phyloP scores from a whole-genome alignment of 2,329 filamentous ascomycete genomes.

The Colletotrichum kahawae region DNA sequence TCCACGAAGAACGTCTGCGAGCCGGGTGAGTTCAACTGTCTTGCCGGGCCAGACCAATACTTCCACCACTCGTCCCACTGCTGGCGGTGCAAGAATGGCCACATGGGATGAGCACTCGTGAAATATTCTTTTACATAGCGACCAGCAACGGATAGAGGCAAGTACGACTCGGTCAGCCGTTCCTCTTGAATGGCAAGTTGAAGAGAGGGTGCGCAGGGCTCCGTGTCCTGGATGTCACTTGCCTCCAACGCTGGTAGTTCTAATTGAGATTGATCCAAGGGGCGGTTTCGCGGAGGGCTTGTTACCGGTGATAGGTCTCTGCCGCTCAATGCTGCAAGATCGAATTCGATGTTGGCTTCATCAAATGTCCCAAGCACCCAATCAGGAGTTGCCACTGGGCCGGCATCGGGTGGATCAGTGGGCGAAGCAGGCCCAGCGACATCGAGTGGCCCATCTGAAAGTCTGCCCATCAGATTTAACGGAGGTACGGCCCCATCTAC shows the following conservation, averaged over 20 bases:
- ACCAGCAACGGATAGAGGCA: background rate
- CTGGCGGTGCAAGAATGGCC: background rate
- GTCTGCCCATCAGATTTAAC: background rate
- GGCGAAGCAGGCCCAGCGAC: background rate
- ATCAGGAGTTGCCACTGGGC: background rate
- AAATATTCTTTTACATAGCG: background rate
- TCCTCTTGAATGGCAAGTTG: background rate
- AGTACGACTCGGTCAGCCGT: background rate
- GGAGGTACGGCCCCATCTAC: background rate
- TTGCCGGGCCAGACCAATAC: background rate
- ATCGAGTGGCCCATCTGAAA: background rate
- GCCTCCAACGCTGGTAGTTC: background rate
- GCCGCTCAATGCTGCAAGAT: background rate
- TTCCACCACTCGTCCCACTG: background rate
- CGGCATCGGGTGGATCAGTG: background rate
- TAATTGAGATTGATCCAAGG: background rate
- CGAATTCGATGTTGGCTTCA: background rate
- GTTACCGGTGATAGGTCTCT: background rate
- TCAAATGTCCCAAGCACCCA: background rate
- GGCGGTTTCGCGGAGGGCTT: background rate
- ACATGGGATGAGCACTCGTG: background rate
- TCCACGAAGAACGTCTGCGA: background rate
- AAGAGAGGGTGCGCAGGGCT: background rate
- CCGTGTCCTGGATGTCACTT: background rate
- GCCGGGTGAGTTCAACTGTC: background rate